Base-by-base conservation (phyloP, 2,329 filamentous ascomycete genomes). In the Lasiodiplodia sp. region DNA sequence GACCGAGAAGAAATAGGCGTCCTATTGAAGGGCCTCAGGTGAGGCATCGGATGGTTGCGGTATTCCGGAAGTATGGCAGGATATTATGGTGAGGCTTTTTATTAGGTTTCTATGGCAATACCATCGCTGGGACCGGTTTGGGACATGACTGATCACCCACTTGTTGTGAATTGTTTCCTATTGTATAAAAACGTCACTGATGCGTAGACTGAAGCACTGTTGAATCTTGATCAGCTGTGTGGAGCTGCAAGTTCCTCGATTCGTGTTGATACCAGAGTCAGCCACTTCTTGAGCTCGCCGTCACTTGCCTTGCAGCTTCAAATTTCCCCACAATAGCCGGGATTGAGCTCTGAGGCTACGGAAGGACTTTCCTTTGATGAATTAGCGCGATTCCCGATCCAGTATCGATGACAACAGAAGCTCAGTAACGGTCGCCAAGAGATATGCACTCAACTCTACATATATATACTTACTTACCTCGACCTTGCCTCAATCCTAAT, bases 1-100 rank as follows among this genome's bases (percentile, higher is more conserved):
- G 71, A 69, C 69, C 28, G 51, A 51, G 37, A 68, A 64, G 66
- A 63, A 68, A 40, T 49, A 55, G 21, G 40, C 16, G 40, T 16
- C 6, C 11, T 34, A 18, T 38, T n/a, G n/a, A 21, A 21, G 11
- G 14, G 11, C 38, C 5, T 64, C 14, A 4, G 2, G 11, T 14
- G 23, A 21, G 10, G 8, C 37, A 3, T 37, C 49, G 49, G 31
- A 28, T 38, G 47, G 16, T 47, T 34, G 16, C 18, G 40, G 11
- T 7, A 37, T 23, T 63, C 51, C 18, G 40, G 47, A 52, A 14
- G 10, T 47, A 34, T 16, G 21, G 18, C 31, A 40, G 60, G 60
- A 64, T 64, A 52, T 49, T 47, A 52, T 21, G 60, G 47, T 52
- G 47, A 37, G 60, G 47, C 60, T 37, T 52, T 64, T 53, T 64